Base-by-base conservation (phyloP, 495 filamentous ascomycete genomes). In the Clohesyomyces aquaticus region DNA sequence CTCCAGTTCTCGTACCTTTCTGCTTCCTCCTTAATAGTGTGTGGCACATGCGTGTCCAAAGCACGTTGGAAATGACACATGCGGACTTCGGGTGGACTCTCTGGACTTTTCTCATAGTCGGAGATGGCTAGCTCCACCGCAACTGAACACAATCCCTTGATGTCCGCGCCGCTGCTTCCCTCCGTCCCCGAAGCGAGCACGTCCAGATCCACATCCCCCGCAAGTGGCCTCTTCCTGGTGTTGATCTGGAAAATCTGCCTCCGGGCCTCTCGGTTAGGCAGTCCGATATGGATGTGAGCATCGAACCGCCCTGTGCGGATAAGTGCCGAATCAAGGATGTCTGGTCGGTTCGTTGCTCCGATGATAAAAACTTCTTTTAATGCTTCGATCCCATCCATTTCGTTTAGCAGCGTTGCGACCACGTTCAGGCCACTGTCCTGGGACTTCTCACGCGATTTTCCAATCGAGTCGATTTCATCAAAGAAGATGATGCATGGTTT, bases 401-500 rank as follows among this genome's bases (percentile, higher is more conserved):
- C 94, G 67, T 92, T 98, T 9, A 98, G 80, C 28, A 98, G 73
- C 1, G 94, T 95, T 2, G 93, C 95, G 1, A 98, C 80, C 14
- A 96, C 89, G 75, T 96, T 94, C 21, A 96, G 80, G 14, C 79
- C 76, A 28, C 75, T 76, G 38, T 78, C 78, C 4, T 78, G 67
- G 18, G 78, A 73, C 16, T 77, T 78, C 32, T 85, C 81, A 22
- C 91, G 83, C 62, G 85, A 84, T 10, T 87, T 85, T n/a, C 86
- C 92, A 59, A 98, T 92, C 4, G 91, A 87, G 77, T 98, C 94
- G 69, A 98, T 95, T 74, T 98, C 94, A 74, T 98, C 94, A 71
- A 98, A 98, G 79, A 98, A 98, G 61, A 98, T 91, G 72, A 98
- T 93, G 73, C 89, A 91, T 3, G 94, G 94, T 55, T 86, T 86